phyloP scores from a whole-genome alignment of 2,329 filamentous ascomycete genomes.

The Chlorencoelia australis region DNA sequence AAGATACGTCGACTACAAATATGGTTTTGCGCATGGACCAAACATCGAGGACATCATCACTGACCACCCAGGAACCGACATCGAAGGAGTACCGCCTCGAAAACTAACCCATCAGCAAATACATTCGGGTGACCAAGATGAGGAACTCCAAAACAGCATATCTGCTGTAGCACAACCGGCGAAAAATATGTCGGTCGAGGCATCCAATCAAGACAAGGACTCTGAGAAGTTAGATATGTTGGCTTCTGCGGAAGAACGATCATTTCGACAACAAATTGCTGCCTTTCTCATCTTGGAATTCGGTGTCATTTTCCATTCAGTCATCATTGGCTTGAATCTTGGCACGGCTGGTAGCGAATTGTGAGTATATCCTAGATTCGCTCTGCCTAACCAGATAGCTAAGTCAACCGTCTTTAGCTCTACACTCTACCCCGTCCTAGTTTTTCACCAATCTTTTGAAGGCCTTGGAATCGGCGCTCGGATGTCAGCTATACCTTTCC shows the following conservation, averaged over 20 bases:
- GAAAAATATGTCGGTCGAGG: conserved; percentile 8
- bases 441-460: conserved; percentile 56
- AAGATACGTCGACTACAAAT: conserved; percentile 32
- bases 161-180: conserved; percentile 14
- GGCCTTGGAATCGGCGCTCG: conserved; percentile 52
- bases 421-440: conserved; percentile 47
- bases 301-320: conserved; percentile 51
- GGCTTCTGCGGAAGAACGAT: conserved; percentile 20
- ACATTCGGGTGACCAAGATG: conserved; percentile 33
- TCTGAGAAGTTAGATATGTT: conserved; percentile 6
- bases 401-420: too few species aligned
- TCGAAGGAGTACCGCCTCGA: not conserved
- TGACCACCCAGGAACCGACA: conserved; percentile 8
- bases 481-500: conserved; percentile 46
- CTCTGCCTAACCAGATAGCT: too few species aligned
- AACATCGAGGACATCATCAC: conserved; percentile 22
- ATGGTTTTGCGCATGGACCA: conserved; percentile 19
- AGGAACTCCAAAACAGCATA: conserved; percentile 12
- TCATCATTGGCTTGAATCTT: conserved; percentile 53
- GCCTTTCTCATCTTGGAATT: conserved; percentile 33
- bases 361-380: too few species aligned
- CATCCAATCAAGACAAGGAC: conserved; percentile 14
- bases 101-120: conserved; percentile 29
- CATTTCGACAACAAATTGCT: conserved; percentile 34
- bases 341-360: conserved; percentile 49